phyloP scores from a whole-genome alignment of 192 early-diverging fungal genomes.

The Chytriomyces hyalinus region DNA sequence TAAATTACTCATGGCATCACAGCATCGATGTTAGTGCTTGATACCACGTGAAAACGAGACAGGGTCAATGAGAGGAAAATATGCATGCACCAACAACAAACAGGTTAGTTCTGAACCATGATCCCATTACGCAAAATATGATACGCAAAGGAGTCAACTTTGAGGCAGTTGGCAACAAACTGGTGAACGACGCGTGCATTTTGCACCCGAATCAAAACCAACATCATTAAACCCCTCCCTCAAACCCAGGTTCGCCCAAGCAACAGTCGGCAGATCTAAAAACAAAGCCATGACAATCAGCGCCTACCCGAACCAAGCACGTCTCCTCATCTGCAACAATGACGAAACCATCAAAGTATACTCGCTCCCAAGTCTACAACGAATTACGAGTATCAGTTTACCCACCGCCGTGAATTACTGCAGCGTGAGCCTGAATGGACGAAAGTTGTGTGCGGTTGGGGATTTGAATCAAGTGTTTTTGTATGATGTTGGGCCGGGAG shows the following conservation, averaged over 20 bases:
- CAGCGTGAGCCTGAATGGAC: constrained; percentile 90
- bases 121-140: too few species aligned
- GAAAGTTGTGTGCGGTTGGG: constrained; percentile 89
- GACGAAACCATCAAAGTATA: constrained; percentile 92
- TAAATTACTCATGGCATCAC: too few species aligned
- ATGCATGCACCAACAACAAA: too few species aligned
- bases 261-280: constrained; percentile 75
- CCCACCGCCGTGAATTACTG: constrained; percentile 92
- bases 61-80: too few species aligned
- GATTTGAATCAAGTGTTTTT: constrained; percentile 86
- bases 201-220: too few species aligned
- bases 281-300: constrained; percentile 86
- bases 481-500: constrained; percentile 74
- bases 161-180: too few species aligned
- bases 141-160: too few species aligned
- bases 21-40: too few species aligned
- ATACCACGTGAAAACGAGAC: too few species aligned
- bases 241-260: constrained; percentile 45
- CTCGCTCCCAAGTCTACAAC: constrained; percentile 77
- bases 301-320: constrained; percentile 58
- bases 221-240: too few species aligned
- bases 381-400: constrained; percentile 76
- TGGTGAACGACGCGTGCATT: too few species aligned
- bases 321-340: constrained; percentile 91
- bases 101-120: too few species aligned